A percentile compares a stretch with the other conserved stretches of the same genome.
These are phyloP conservation scores for Trypanosoma congolense DNA, from an alignment of 208 protist genomes.

Conservation along the genomic window DNA sequence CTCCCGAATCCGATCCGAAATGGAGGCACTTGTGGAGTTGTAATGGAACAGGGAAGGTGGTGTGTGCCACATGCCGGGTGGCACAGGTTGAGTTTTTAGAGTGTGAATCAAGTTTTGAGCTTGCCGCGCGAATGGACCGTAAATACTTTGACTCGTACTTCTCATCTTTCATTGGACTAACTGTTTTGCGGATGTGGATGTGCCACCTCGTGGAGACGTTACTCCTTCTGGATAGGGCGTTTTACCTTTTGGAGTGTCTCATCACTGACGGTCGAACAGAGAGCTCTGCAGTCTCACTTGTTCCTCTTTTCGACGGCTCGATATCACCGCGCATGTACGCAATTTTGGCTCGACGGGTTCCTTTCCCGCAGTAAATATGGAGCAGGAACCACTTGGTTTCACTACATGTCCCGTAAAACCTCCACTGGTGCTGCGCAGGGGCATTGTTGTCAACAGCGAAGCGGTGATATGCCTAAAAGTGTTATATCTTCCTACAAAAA, in stretches of 20 bases:
- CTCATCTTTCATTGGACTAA: slow-evolving; percentile 66
- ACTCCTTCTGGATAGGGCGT: slow-evolving; percentile 66
- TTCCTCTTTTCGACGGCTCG: slow-evolving; percentile 80
- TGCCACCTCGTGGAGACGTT: slow-evolving; percentile 79
- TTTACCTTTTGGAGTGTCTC: slow-evolving; percentile 64
- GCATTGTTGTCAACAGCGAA: too few species aligned
- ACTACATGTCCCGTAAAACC: background rate
- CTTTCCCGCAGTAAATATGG: background rate
- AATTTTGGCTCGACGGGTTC: slow-evolving; percentile 56
- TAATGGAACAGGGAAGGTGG: background rate
- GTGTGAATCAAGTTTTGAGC: background rate
- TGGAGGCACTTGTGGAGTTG: slow-evolving; percentile 36
- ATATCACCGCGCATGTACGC: slow-evolving; percentile 83
- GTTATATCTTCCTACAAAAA: too few species aligned
- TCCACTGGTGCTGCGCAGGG: too few species aligned
- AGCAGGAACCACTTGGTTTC: background rate
- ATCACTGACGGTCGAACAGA: slow-evolving; percentile 17
- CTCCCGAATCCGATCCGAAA: slow-evolving; percentile 22
- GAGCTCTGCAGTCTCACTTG: slow-evolving; percentile 60
- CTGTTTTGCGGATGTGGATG: slow-evolving; percentile 87
- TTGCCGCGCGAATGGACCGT: slow-evolving; percentile 27
- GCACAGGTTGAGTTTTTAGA: slow-evolving; percentile 36
- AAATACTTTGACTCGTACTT: slow-evolving; percentile 47
- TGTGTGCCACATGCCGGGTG: slow-evolving; percentile 44
- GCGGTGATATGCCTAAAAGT: too few species aligned